Conservation (phyloP, 805 yeast species). For the Starmerella bombi region DNA sequence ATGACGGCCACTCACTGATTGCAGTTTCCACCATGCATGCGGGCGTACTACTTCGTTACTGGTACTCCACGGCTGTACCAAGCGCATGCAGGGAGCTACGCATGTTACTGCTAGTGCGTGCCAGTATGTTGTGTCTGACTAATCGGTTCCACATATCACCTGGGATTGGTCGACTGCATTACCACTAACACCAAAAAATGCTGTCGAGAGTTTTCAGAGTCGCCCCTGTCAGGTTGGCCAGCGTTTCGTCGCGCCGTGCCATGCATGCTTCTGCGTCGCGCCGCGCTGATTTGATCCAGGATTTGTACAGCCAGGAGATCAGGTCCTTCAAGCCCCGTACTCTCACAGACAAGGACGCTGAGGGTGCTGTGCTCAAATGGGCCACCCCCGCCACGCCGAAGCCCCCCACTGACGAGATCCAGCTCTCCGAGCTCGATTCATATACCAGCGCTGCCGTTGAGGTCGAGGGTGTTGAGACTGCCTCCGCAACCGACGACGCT, state of each 20-base stretch:
- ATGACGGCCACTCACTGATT: too few relatives aligned
- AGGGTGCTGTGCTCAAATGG: conserved; percentile 72
- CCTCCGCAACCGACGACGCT: conserved; percentile 18
- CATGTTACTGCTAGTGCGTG: too few relatives aligned
- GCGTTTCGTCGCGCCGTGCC: conserved; percentile 12
- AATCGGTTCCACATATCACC: neutral
- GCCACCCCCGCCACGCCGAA: conserved; percentile 65
- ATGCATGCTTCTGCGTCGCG: conserved; percentile 22
- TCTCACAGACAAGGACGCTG: conserved; percentile 58
- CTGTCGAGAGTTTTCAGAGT: conserved; percentile 19
- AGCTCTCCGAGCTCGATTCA: conserved; percentile 38
- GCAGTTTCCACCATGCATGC: too few relatives aligned
- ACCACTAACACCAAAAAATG: conserved; percentile 10
- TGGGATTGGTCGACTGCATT: neutral
- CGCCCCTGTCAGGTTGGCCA: conserved; percentile 9
- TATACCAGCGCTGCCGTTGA: conserved; percentile 36
- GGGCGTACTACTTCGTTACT: too few relatives aligned
- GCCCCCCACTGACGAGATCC: conserved; percentile 70
- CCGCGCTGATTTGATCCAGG: conserved; percentile 52
- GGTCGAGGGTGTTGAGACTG: conserved; percentile 22
- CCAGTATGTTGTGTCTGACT: conserved; percentile 2
- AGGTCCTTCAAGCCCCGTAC: conserved; percentile 80
- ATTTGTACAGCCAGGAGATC: conserved; percentile 75
- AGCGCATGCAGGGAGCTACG: too few relatives aligned
- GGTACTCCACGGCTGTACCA: too few relatives aligned